A percentile compares a stretch with the other conserved stretches of the same genome.
Evolutionary conservation across 2,329 filamentous ascomycete genomes (phyloP).

Genomic region (Alternaria gansuensis): DNA sequence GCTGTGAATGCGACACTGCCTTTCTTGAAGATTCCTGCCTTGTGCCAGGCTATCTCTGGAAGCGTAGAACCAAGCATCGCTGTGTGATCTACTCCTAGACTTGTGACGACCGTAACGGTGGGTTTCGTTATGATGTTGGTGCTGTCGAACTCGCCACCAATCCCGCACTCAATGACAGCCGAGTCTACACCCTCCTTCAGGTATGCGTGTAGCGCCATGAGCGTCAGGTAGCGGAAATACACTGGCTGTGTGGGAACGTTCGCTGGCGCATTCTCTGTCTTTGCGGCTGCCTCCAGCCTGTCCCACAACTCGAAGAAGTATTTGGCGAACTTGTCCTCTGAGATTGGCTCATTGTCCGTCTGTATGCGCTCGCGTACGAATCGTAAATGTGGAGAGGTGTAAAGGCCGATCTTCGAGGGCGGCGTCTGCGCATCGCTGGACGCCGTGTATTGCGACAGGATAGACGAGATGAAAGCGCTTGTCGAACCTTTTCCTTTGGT

Average conservation of each 20-base stretch:
- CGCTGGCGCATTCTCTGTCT: constrained; percentile 60
- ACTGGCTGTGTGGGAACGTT: constrained; percentile 75
- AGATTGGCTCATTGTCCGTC: constrained; percentile 76
- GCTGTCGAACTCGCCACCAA: constrained; percentile 91
- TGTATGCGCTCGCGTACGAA: constrained; percentile 85
- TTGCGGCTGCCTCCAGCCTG: constrained; percentile 63
- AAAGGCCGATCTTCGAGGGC: constrained; percentile 73
- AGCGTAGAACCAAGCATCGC: constrained; percentile 81
- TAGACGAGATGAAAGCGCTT: constrained; percentile 81
- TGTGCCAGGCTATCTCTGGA: constrained; percentile 89
- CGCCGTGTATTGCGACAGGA: constrained; percentile 71
- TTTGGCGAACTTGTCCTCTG: constrained; percentile 72
- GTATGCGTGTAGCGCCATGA: constrained; percentile 88
- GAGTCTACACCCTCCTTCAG: constrained; percentile 76
- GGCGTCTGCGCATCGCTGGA: constrained; percentile 46
- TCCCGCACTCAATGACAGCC: constrained; percentile 90
- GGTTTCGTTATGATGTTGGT: constrained; percentile 84
- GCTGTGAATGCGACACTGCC: constrained; percentile 71
- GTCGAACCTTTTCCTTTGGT: constrained; percentile 96
- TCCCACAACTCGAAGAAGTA: constrained; percentile 92
- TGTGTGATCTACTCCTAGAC: constrained; percentile 85
- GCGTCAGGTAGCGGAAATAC: constrained; percentile 90
- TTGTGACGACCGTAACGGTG: constrained; percentile 76
- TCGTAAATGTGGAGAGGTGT: constrained; percentile 85
- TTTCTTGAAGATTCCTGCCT: constrained; percentile 83